A percentile compares a stretch with the other conserved stretches of the same genome.
Conservation (phyloP, 2,329 filamentous ascomycete genomes). For the Lachnellula arida region DNA sequence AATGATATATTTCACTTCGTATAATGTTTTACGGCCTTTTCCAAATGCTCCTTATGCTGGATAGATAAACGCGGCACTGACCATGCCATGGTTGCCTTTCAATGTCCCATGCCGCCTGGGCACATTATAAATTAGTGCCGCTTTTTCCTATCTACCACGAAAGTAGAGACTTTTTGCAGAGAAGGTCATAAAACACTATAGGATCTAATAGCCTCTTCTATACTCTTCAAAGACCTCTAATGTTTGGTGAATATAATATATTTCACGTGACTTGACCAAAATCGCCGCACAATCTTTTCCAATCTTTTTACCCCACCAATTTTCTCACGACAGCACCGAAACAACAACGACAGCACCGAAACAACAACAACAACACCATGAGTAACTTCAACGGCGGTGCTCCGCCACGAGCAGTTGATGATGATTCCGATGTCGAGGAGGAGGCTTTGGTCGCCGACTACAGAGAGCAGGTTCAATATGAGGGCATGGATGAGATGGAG, state of each 20-base stretch:
- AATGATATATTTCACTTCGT: too few species aligned
- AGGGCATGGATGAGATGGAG: slow-evolving; percentile 79
- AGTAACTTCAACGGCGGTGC: slow-evolving; percentile 58
- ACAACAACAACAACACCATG: slow-evolving; percentile 39
- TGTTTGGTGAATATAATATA: not conserved
- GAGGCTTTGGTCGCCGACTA: slow-evolving; percentile 95
- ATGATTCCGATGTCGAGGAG: slow-evolving; percentile 94
- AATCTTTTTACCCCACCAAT: slow-evolving; percentile 13
- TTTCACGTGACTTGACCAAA: slow-evolving; percentile 6
- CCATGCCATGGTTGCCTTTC: too few species aligned
- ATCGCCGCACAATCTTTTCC: slow-evolving; percentile 9
- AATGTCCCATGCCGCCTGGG: too few species aligned
- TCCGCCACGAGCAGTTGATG: slow-evolving; percentile 57
- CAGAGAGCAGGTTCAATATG: slow-evolving; percentile 91
- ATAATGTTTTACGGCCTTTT: too few species aligned
- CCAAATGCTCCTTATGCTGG: too few species aligned
- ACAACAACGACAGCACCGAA: slow-evolving; percentile 13
- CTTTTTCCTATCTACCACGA: too few species aligned
- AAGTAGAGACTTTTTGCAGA: too few species aligned
- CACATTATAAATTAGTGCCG: too few species aligned
- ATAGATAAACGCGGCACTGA: too few species aligned
- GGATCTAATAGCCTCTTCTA: too few species aligned
- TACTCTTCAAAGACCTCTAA: too few species aligned
- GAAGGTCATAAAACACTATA: too few species aligned
- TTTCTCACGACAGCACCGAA: slow-evolving; percentile 3